Evolutionary conservation across 1,284 basidiomycete species (phyloP), one percentile per base, ranked within the genome.

Genomic region (Ceratobasidium sp.): DNA sequence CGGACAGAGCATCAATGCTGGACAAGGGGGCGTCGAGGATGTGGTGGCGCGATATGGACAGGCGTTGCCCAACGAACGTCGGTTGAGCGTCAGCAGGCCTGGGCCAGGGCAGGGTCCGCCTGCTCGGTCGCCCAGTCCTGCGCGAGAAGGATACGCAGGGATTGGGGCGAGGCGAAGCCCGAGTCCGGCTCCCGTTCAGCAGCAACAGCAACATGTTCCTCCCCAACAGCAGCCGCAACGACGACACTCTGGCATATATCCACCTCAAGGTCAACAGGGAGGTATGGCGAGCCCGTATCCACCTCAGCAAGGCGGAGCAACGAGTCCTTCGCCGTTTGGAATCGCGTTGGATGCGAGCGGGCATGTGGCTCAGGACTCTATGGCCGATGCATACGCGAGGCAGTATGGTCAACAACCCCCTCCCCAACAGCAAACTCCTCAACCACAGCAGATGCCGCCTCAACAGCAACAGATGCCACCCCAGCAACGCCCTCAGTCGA

Each of bases 1-100:
- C 0, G 83, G 86, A 48, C 80, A 78, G 2, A 76, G 77, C 16
- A 39, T 71, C 5, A 32, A 50, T 45, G 67, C 10, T 55, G 78
- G 4, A 75, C 78, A 0, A 79, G 52, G 52, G 1, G 84, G 88
- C 0, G 85, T 87, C 4, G 91, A 93, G 76, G 87, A 90, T n/a
- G 89, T 96, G 1, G 80, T 96, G 9, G 84, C 83, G 3, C 86
- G 89, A 75, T 97, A 97, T 77, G 87, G 90, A 18, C 94, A 96
- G 77, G 89, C 91, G 0, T 87, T 98, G 80, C 96, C 95, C 1
- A 94, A 93, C 1, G 96, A 98, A 80, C 84, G 89, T 26, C 87
- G 87, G 82, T 76, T 80, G 30, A 78, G 83, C 52, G 88, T 80
- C 28, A 78, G 83, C 55, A 88, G 86, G 75, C 79, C 60, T 28